Evolutionary conservation across 345 rosid species (phyloP), one percentile per base, ranked within the genome.

Genomic region (Gossypium ekmanianum): DNA sequence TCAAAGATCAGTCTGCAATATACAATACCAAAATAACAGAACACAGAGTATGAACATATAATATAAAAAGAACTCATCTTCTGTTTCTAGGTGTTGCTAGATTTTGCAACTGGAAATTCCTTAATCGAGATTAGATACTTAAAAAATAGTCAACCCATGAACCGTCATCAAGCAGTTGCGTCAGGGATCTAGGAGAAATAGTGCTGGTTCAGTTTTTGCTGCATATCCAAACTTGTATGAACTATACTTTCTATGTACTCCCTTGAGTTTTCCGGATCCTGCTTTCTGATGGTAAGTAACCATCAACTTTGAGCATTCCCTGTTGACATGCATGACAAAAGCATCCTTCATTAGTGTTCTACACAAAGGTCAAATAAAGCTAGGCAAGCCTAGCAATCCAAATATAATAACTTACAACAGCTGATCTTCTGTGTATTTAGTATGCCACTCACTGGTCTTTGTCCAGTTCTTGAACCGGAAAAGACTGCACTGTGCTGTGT

Each of bases 401-500:
- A 27, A 61, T 29, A 61, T 27, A 44, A 13, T 11, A 68, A 68
- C 54, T 66, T 66, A 68, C 72, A 24, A n/a, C n/a, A 68, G 57
- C 43, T 68, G 72, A 22, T 68, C 72, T 47, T 68, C 72, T 5
- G 41, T 22, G 56, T 68, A 68, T 47, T 45, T 68, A 20, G 41
- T 47, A 22, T 68, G 72, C 56, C 41, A 47, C 20, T 47, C 56
- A 9, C 72, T 45, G 55, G 41, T 68, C 57, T 18, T 47, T 2
- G 39, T 68, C 72, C 72, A 68, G 10, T 14, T 47, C 17, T 48
- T 68, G 20, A 13, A 13, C 39, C 41, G 56, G 34, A 9, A 48
- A 68, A 88, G 45, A 10, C 85, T 81, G 71, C 84, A 74, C 48
- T 84, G 90, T n/a, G 95, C 89, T 2, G 91, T 87, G 68, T 85